Percentiles rank a stretch among this genome's conserved stretches.
phyloP scores from a whole-genome alignment of 129 eudicot genomes.

The Flaveria sonorensis region DNA sequence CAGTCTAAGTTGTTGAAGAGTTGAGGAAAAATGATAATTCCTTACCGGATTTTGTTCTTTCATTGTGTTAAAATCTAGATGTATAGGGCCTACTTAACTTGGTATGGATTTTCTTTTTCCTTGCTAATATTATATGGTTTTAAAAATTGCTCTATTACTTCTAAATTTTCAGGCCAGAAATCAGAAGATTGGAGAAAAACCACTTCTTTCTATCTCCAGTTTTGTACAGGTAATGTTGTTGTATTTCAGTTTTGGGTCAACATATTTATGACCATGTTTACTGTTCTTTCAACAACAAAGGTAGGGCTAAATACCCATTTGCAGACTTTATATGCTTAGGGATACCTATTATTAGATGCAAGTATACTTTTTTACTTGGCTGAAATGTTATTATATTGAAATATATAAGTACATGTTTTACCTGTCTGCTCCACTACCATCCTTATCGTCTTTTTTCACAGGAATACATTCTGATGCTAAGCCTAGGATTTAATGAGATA shows the following conservation, averaged over 20 bases:
- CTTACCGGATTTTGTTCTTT: conserved; percentile 4
- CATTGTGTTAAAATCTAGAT: neutral
- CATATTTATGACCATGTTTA: conserved; percentile 21
- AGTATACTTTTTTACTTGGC: conserved; percentile 4
- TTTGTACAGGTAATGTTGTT: conserved; percentile 69
- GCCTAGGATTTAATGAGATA: conserved; percentile 1
- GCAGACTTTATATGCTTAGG: conserved; percentile 22
- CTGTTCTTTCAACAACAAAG: conserved; percentile 14
- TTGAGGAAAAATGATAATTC: neutral
- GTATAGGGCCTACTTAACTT: conserved; percentile 4
- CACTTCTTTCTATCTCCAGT: conserved; percentile 80
- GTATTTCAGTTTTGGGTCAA: conserved; percentile 12
- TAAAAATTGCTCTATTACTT: conserved; percentile 1
- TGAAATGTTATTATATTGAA: neutral
- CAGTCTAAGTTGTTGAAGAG: neutral
- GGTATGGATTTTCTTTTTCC: conserved; percentile 8
- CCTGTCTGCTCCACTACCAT: conserved; percentile 2
- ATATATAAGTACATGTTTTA: neutral
- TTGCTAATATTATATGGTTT: conserved; percentile 10
- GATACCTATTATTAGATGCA: conserved; percentile 13
- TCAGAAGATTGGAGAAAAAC: conserved; percentile 94
- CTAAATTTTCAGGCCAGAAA: conserved; percentile 69
- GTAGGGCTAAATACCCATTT: neutral
- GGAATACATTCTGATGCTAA: conserved; percentile 4
- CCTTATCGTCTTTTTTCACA: neutral